Percentiles rank a stretch among this genome's conserved stretches.
phyloP scores from a whole-genome alignment of 139 green algal genomes.

The Chlamydomonas asymmetrica region DNA sequence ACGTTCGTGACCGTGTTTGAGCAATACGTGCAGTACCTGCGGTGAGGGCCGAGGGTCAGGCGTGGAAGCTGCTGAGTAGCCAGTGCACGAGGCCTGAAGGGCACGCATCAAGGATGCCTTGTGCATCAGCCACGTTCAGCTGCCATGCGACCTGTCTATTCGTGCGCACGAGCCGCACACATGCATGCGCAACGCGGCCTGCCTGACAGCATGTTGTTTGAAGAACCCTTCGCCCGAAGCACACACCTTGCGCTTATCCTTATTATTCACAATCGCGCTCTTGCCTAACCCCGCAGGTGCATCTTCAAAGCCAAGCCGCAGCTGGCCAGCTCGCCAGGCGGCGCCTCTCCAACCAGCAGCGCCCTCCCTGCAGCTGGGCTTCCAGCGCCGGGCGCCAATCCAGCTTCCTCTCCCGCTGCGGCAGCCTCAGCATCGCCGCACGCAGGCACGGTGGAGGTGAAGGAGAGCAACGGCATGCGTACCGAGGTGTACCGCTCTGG shows the following conservation, averaged over 20 bases:
- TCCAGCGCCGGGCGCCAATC: background rate
- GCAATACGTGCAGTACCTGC: conserved; percentile 60
- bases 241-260: background rate
- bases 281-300: conserved; percentile 23
- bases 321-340: no score
- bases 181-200: no score
- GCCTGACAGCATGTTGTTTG: background rate
- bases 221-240: background rate
- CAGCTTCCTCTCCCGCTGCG: background rate
- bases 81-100: no score
- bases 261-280: background rate
- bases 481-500: conserved; percentile 38
- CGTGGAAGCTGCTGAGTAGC: no score
- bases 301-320: no score
- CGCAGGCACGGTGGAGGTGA: conserved; percentile 28
- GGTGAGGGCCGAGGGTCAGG: no score
- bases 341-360: no score
- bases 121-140: no score
- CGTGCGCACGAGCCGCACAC: background rate
- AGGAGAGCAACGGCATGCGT: conserved; percentile 10
- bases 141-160: no score
- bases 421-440: conserved; percentile 11
- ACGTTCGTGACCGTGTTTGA: conserved; percentile 68
- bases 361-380: conserved; percentile 25
- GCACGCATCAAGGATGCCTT: no score